Evolutionary conservation across 495 filamentous ascomycete genomes (phyloP).

Genomic region (Corynascus novoguineensis): DNA sequence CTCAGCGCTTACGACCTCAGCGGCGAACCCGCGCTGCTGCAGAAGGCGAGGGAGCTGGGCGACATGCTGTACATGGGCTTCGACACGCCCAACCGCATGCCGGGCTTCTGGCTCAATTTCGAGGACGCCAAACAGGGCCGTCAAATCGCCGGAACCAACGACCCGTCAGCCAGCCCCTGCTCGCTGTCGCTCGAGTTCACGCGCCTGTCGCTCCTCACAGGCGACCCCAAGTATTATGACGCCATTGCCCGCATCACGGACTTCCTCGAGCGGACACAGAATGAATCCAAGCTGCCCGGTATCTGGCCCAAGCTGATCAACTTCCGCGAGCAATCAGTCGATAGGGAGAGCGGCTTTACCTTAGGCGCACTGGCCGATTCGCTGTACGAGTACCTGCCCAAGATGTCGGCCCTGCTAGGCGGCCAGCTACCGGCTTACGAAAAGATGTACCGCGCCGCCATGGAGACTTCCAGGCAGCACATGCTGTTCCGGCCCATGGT

Average conservation of each 20-base stretch:
- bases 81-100: slow-evolving; percentile 88
- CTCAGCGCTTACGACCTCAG: slow-evolving; percentile 71
- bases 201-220: slow-evolving; percentile 74
- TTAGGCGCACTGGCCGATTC: slow-evolving; percentile 70
- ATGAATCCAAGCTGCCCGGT: slow-evolving; percentile 63
- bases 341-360: slow-evolving; percentile 50
- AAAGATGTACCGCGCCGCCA: slow-evolving; percentile 49
- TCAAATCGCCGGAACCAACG: slow-evolving; percentile 32
- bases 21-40: slow-evolving; percentile 53
- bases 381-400: slow-evolving; percentile 86
- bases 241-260: slow-evolving; percentile 72
- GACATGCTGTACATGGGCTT: slow-evolving; percentile 78
- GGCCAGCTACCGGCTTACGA: slow-evolving; percentile 36
- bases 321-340: slow-evolving; percentile 25
- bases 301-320: slow-evolving; percentile 75
- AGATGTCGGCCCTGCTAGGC: slow-evolving; percentile 46
- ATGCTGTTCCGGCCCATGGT: slow-evolving; percentile 63
- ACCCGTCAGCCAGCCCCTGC: slow-evolving; percentile 62
- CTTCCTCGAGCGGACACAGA: slow-evolving; percentile 64
- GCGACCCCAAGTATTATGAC: slow-evolving; percentile 74
- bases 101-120: slow-evolving; percentile 60
- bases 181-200: slow-evolving; percentile 83
- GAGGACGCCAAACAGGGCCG: slow-evolving; percentile 55
- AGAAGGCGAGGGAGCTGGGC: slow-evolving; percentile 75
- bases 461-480: slow-evolving; percentile 56